These are phyloP conservation scores for Myxozyma geophila DNA, from an alignment of 805 yeast genomes.

Conservation along the genomic window DNA sequence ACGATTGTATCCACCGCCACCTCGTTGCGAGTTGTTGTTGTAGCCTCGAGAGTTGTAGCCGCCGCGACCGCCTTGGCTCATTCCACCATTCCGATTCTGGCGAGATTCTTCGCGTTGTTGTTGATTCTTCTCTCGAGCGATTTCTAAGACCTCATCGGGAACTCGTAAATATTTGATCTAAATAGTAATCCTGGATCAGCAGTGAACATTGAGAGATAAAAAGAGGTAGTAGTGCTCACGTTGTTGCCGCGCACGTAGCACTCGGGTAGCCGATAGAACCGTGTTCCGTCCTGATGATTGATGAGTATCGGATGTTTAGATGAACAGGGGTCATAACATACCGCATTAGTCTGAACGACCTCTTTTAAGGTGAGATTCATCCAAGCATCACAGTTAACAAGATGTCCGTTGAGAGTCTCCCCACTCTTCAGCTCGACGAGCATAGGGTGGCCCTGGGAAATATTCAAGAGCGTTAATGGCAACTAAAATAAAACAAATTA, in stretches of 20 bases:
- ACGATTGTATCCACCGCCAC: conserved; percentile 19
- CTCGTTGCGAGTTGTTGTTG: conserved; percentile 17
- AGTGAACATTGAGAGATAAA: conserved; percentile 13
- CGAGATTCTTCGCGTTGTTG: conserved; percentile 45
- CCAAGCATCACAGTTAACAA: conserved; percentile 89
- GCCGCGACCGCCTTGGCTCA: conserved; percentile 33
- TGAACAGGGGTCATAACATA: conserved; percentile 12
- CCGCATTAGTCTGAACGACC: conserved; percentile 64
- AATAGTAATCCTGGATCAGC: conserved; percentile 22
- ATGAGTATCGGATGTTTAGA: background rate
- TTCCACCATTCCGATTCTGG: conserved; percentile 29
- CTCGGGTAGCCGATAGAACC: conserved; percentile 67
- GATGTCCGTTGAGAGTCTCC: conserved; percentile 81
- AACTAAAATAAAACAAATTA: conserved; percentile 53
- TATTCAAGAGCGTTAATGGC: conserved; percentile 86
- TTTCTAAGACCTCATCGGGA: conserved; percentile 48
- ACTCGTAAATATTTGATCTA: conserved; percentile 50
- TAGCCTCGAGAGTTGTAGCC: conserved; percentile 29
- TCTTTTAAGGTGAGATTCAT: conserved; percentile 88
- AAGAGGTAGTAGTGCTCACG: conserved; percentile 47
- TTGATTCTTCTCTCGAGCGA: conserved; percentile 47
- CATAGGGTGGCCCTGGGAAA: conserved; percentile 86
- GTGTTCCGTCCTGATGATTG: conserved; percentile 54
- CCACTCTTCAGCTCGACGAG: conserved; percentile 91
- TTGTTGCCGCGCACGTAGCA: conserved; percentile 85